phyloP scores from a whole-genome alignment of 371 early-diverging fungal species.

The Syncephalastrum sp. region DNA sequence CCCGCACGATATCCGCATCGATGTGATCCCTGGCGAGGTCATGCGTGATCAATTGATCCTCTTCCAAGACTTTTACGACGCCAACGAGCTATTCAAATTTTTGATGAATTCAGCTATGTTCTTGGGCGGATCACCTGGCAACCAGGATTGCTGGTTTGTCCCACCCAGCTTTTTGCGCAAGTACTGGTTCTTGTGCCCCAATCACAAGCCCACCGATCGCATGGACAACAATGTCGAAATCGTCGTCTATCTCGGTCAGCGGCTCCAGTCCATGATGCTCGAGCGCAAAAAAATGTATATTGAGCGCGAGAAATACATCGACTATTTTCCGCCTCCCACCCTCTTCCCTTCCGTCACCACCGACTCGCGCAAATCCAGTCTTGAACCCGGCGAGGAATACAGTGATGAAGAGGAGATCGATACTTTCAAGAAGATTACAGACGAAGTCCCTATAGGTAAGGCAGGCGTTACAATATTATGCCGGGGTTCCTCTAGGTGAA shows the following conservation, averaged over 20 bases:
- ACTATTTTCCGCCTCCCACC: conserved; percentile 24
- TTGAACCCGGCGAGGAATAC: conserved; percentile 2
- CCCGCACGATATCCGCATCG: conserved; percentile 48
- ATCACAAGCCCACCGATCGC: conserved; percentile 24
- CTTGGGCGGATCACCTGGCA: conserved; percentile 42
- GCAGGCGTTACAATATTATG: not conserved
- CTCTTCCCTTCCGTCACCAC: not conserved
- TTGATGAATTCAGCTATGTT: conserved; percentile 33
- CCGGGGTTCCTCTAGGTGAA: not conserved
- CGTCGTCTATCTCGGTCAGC: conserved; percentile 24
- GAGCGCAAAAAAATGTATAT: conserved; percentile 37
- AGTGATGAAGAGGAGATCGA: not conserved
- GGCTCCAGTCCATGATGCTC: conserved; percentile 21
- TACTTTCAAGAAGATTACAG: conserved; percentile 13
- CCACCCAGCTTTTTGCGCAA: conserved; percentile 33
- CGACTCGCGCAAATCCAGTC: no score
- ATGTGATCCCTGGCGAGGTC: conserved; percentile 39
- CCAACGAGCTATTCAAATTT: conserved; percentile 40
- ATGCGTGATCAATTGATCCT: conserved; percentile 52
- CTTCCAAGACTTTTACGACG: conserved; percentile 43
- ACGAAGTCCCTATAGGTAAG: conserved; percentile 24
- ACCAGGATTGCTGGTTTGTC: conserved; percentile 40
- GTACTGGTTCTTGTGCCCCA: conserved; percentile 45
- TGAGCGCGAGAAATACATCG: conserved; percentile 28
- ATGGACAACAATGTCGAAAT: conserved; percentile 35